Evolutionary conservation across 2,329 filamentous ascomycete species (phyloP), one percentile per base, ranked within the genome.

Genomic region (Fusarium luffae): DNA sequence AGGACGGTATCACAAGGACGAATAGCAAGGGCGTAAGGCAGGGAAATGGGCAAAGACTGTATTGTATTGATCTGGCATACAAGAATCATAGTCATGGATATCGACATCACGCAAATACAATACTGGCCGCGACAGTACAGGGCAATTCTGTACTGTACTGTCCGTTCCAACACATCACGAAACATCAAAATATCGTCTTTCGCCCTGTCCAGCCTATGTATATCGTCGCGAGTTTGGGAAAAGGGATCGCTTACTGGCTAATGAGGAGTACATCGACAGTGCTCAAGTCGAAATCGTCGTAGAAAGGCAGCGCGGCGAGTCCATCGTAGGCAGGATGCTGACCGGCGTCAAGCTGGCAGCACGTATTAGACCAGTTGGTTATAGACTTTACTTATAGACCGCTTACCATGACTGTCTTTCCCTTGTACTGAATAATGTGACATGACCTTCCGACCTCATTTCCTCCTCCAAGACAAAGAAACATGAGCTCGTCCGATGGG

Each of bases 401-500:
- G 54, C 76, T 74, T 84, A 97, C 94, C 96, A 99, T 99, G 73
- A 99, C 93, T 8, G 95, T 98, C 82, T 99, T 99, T 67, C 96
- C 96, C 82, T 98, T 99, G 87, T 99, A 99, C 77, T 98, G 94
- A 64, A 99, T 90, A 74, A 99, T 97, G 79, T 99, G 96, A 80
- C 96, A 98, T 71, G 96, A 98, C 71, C 96, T 88, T 56, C 96
- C 96, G 67, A 99, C 96, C 82, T 99, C 96, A 80, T 98, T 98
- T 73, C 96, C 96, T 66, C 96, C 96, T 66, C 96, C 96, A 40
- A 99, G 84, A 75, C 93, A 97, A 57, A 97, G 87, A 77, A 99
- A 99, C 83, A 94, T 92, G 62, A 99, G 88, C 84, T 98, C 94
- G 78, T 99, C 96, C 2, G 94, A 89, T 7, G 96, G 94, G 75